A percentile compares a stretch with the other conserved stretches of the same genome.
Conservation (phyloP, 1,139 yeast genomes). For the Yamadazyma sp. region DNA sequence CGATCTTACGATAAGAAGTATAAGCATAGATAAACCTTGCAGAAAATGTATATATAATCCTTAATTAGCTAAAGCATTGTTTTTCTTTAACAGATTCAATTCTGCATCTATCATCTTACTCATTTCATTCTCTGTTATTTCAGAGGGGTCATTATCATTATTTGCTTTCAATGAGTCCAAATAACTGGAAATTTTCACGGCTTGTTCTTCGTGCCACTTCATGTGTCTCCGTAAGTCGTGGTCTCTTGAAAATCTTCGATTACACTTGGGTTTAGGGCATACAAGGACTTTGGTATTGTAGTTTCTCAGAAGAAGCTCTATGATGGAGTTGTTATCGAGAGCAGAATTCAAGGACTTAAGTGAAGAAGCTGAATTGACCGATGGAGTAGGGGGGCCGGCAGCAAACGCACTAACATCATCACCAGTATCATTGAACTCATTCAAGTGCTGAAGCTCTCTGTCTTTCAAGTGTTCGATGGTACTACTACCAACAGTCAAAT, state of each 20-base stretch:
- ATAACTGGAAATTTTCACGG: conserved; percentile 21
- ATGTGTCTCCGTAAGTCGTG: conserved; percentile 55
- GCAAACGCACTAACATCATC: not conserved
- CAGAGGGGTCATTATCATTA: conserved; percentile 3
- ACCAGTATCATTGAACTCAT: not conserved
- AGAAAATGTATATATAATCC: not conserved
- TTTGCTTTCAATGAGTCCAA: conserved; percentile 25
- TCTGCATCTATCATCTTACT: conserved; percentile 34
- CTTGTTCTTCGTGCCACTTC: conserved; percentile 48
- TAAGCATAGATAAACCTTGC: conserved; percentile 21
- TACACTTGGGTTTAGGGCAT: conserved; percentile 52
- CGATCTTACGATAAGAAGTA: conserved; percentile 22
- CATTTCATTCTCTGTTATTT: conserved; percentile 23
- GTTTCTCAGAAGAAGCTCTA: conserved; percentile 40
- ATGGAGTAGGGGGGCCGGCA: not conserved
- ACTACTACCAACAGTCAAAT: conserved; percentile 19
- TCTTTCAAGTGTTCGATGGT: conserved; percentile 5
- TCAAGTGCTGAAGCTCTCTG: not conserved
- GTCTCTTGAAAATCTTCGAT: conserved; percentile 44
- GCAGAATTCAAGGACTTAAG: conserved; percentile 25
- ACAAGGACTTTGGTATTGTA: conserved; percentile 29
- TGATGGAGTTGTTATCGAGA: conserved; percentile 23
- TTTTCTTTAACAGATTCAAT: conserved; percentile 16
- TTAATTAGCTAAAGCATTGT: not conserved
- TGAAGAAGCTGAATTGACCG: conserved; percentile 22